Evolutionary conservation across 768 basidiomycete species (phyloP).

Genomic region (Termitomyces sp.): DNA sequence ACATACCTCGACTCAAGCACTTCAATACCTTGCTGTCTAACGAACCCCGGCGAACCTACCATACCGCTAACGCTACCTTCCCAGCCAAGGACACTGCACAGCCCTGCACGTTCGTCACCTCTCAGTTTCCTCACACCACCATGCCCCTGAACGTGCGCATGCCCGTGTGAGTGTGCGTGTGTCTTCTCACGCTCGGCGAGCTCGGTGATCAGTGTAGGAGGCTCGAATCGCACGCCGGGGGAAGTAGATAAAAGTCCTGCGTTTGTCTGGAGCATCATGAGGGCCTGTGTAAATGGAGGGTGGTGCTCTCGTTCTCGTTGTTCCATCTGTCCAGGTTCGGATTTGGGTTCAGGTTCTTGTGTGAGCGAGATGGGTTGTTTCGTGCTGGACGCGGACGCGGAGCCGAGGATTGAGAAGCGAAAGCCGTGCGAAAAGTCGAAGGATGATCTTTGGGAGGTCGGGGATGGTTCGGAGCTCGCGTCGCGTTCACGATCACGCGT

Average conservation of each 20-base stretch:
- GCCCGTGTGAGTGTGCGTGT: no score
- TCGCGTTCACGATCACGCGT: background rate
- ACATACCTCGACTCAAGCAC: constrained; percentile 17
- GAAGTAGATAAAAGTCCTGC: constrained; percentile 50
- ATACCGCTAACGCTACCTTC: constrained; percentile 45
- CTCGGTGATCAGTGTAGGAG: constrained; percentile 45
- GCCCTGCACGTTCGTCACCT: background rate
- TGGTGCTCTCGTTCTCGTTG: constrained; percentile 3
- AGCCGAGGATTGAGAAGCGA: no score
- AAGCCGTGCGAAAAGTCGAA: no score
- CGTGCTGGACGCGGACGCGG: no score
- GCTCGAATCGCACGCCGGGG: constrained; percentile 42
- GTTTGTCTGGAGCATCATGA: constrained; percentile 39
- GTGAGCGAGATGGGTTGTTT: constrained; percentile 4
- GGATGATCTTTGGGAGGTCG: no score
- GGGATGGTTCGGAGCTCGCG: no score
- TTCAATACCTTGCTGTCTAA: constrained; percentile 20
- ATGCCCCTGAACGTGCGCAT: no score
- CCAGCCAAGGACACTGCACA: constrained; percentile 56
- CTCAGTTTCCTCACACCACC: constrained; percentile 29
- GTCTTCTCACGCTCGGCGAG: constrained; percentile 49
- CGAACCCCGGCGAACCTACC: constrained; percentile 31
- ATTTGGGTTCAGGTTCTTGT: background rate
- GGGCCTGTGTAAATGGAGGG: constrained; percentile 34
- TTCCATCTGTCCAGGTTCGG: background rate